Evolutionary conservation across 306 rosid genomes (phyloP), one percentile per base, ranked within the genome.

Genomic region (Castanea sativa): DNA sequence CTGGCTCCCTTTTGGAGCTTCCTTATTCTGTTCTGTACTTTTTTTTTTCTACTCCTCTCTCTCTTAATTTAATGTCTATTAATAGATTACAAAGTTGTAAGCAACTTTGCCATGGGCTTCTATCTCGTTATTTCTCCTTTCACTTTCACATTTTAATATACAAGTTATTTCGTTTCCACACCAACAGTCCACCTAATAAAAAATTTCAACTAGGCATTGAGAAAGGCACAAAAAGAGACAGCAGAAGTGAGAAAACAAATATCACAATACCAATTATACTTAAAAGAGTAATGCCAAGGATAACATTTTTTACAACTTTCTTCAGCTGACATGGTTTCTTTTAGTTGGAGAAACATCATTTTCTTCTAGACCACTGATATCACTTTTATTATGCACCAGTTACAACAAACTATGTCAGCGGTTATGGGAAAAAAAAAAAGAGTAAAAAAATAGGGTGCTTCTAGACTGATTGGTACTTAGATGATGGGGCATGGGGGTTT

Each of bases 201-300:
- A 60, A 25, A 45, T 30, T 23, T 21, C 70, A 43, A 29, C 43
- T 21, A 73, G 76, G 64, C 56, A 33, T 71, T 25, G 30, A 58
- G 67, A 27, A 15, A 20, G 65, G 69, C 70, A 78, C 85, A 74
- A 78, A 43, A 71, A 78, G 67, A 41, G 55, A 52, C 63, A 74
- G n/a, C 63, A 74, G 78, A 20, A 63, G 68, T 29, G 33, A 16
- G 27, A 69, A 71, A 77, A 69, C 82, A 57, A 76, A 73, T 55
- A 79, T 59, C 79, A 13, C 53, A 49, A 49, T 13, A 12, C 71
- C 5, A 59, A 65, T 32, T 21, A 33, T 13, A 64, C 23, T 23
- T 29, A 41, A 41, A 41, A 8, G 2, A 1, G 1, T 41, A 41
- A 41, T 8, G 11, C 45, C 7, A 8, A 41, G 45, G 45, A 41